Percentiles rank a stretch among this genome's conserved stretches.
phyloP scores from a whole-genome alignment of 1,284 basidiomycete species.

The Waitea zeae region DNA sequence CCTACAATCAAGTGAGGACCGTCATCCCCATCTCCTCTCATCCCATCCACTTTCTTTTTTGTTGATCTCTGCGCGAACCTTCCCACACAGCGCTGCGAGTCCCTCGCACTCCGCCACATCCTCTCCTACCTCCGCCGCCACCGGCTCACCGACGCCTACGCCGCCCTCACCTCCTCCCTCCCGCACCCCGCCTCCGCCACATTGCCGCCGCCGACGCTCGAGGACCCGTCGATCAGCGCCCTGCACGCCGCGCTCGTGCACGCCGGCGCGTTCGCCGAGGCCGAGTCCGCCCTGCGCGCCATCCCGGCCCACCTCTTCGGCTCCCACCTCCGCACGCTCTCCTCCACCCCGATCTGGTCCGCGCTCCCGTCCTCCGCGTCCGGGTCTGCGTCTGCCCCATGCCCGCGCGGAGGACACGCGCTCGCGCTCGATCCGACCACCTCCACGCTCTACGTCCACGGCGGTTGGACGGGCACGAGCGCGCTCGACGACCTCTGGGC shows the following conservation, averaged over 20 bases:
- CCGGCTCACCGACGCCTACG: conserved; percentile 51
- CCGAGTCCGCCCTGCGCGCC: conserved; percentile 20
- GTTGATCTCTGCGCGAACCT: background rate
- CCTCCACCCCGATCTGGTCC: conserved; percentile 38
- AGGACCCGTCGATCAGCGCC: conserved; percentile 55
- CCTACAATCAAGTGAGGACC: conserved; percentile 41
- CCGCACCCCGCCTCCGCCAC: background rate
- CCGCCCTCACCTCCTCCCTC: conserved; percentile 32
- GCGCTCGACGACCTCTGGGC: conserved; percentile 71
- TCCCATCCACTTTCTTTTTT: too few relatives aligned
- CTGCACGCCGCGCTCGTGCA: conserved; percentile 52
- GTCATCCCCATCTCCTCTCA: conserved; percentile 3
- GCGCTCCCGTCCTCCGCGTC: conserved; percentile 25
- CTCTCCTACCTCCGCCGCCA: conserved; percentile 69
- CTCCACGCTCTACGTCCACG: conserved; percentile 57
- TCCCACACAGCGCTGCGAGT: conserved; percentile 42
- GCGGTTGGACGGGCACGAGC: conserved; percentile 64
- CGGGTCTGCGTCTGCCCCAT: conserved; percentile 22
- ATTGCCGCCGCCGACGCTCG: conserved; percentile 35
- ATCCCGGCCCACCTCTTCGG: background rate
- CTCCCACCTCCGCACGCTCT: conserved; percentile 30
- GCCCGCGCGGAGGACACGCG: conserved; percentile 59
- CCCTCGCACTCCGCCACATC: conserved; percentile 42
- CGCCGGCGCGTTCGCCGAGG: conserved; percentile 41
- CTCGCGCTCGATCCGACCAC: conserved; percentile 63